These are phyloP conservation scores for Alternaria consortialis DNA, from an alignment of 2,329 filamentous ascomycete genomes.

Conservation along the genomic window DNA sequence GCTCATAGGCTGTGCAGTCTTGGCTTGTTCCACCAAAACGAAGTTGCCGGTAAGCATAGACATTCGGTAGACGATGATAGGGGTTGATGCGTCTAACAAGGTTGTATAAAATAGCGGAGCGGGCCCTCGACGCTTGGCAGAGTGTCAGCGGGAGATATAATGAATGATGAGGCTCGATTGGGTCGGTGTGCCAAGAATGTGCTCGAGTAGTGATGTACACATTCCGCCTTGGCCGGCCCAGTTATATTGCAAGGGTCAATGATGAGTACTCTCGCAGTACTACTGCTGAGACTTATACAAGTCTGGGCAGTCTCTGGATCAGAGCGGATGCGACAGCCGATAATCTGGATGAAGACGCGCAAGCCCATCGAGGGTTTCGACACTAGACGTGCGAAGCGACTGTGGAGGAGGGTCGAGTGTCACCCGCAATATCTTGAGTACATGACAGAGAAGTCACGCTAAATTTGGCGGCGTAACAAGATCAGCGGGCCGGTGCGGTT, in stretches of 20 bases:
- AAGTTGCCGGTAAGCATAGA: slow-evolving; percentile 4
- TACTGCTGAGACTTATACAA: slow-evolving; percentile 33
- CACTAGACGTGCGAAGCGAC: neutral
- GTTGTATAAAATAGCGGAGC: slow-evolving; percentile 31
- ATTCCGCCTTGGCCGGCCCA: slow-evolving; percentile 37
- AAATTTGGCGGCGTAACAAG: slow-evolving; percentile 22
- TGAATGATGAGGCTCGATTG: slow-evolving; percentile 22
- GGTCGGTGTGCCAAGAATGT: slow-evolving; percentile 32
- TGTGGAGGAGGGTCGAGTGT: slow-evolving; percentile 15
- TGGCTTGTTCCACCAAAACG: slow-evolving; percentile 24
- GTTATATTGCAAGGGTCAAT: slow-evolving; percentile 26
- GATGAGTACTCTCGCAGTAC: slow-evolving; percentile 32
- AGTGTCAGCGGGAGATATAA: slow-evolving; percentile 27
- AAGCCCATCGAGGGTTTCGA: slow-evolving; percentile 1
- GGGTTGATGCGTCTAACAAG: slow-evolving; percentile 25
- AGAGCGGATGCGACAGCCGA: slow-evolving; percentile 14
- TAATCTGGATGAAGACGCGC: slow-evolving; percentile 7
- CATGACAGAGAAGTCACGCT: slow-evolving; percentile 10
- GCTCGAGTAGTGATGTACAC: slow-evolving; percentile 25
- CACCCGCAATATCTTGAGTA: slow-evolving; percentile 1
- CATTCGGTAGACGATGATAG: slow-evolving; percentile 19
- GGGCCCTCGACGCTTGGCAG: slow-evolving; percentile 32
- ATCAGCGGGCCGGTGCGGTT: slow-evolving; percentile 17
- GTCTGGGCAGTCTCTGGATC: slow-evolving; percentile 28
- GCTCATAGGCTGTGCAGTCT: slow-evolving; percentile 23